phyloP scores from a whole-genome alignment of 2,329 filamentous ascomycete species.

The Trichoderma pleuroti region DNA sequence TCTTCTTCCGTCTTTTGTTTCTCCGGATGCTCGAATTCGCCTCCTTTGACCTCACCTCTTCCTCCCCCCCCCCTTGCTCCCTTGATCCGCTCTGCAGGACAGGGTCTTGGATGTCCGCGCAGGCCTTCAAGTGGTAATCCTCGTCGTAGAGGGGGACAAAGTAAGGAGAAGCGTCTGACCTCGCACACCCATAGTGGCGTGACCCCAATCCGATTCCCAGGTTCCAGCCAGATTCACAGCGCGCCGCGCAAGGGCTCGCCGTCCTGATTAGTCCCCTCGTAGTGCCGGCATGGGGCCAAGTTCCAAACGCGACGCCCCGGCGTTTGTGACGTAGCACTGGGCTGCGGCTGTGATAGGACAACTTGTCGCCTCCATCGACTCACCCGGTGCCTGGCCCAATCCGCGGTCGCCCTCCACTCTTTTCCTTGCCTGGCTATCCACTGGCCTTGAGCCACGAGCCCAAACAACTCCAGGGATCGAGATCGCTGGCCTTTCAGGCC shows the following conservation, averaged over 20 bases:
- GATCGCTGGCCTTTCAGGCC: slow-evolving; percentile 25
- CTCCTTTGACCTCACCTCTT: not conserved
- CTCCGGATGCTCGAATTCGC: not conserved
- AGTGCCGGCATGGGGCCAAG: slow-evolving; percentile 27
- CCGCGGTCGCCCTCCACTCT: slow-evolving; percentile 5
- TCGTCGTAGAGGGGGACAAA: not conserved
- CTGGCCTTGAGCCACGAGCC: slow-evolving; percentile 16
- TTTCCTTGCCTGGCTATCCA: slow-evolving; percentile 15
- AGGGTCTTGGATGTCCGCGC: not conserved
- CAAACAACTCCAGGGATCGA: slow-evolving; percentile 27
- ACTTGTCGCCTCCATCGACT: not conserved
- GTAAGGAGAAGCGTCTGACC: slow-evolving; percentile 12
- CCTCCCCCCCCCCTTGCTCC: not conserved
- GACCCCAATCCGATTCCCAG: slow-evolving; percentile 26
- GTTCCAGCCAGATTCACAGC: slow-evolving; percentile 31
- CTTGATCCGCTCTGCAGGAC: not conserved
- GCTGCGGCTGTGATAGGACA: slow-evolving; percentile 14
- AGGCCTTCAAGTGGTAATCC: not conserved
- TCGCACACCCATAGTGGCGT: slow-evolving; percentile 1
- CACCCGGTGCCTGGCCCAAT: slow-evolving; percentile 18
- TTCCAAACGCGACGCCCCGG: slow-evolving; percentile 26
- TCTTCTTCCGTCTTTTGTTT: not conserved
- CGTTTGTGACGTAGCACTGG: slow-evolving; percentile 21
- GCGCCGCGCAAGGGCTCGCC: not conserved
- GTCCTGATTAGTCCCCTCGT: not conserved